These are phyloP conservation scores for Neurospora pannonica DNA, from an alignment of 495 filamentous ascomycete species.

Conservation along the genomic window DNA sequence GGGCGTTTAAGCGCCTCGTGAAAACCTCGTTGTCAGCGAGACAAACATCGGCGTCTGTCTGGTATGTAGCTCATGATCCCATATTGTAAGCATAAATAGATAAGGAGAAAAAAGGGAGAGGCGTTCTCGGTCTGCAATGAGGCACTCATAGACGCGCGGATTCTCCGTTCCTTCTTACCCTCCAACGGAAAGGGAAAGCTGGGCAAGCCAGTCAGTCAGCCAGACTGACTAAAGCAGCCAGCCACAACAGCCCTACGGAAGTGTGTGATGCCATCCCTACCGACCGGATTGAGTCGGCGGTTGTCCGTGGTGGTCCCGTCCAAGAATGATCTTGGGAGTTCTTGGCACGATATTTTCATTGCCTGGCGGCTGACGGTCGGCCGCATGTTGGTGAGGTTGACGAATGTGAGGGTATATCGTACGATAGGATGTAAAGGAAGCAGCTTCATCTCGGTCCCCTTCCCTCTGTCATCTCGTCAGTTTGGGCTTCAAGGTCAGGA, in stretches of 20 bases:
- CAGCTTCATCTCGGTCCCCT: background rate
- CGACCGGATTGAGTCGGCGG: background rate
- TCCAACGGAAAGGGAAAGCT: background rate
- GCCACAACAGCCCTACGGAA: background rate
- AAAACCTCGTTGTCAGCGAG: background rate
- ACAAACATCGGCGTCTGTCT: background rate
- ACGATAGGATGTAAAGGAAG: background rate
- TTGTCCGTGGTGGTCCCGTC: background rate
- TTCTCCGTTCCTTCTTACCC: background rate
- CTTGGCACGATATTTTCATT: background rate
- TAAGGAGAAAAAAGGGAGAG: background rate
- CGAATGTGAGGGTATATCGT: background rate
- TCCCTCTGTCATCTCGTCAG: background rate
- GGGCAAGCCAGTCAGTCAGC: background rate
- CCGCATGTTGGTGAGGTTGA: background rate
- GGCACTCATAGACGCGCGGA: background rate
- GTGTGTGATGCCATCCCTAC: background rate
- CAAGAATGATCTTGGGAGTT: background rate
- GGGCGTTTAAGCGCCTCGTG: background rate
- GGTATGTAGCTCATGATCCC: background rate
- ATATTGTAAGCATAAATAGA: background rate
- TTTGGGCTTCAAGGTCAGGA: background rate
- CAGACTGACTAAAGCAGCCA: background rate
- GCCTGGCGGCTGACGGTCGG: background rate
- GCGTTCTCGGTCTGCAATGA: background rate